A percentile compares a stretch with the other conserved stretches of the same genome.
Evolutionary conservation across 768 basidiomycete genomes (phyloP).

Genomic region (Phanerochaete sordida): DNA sequence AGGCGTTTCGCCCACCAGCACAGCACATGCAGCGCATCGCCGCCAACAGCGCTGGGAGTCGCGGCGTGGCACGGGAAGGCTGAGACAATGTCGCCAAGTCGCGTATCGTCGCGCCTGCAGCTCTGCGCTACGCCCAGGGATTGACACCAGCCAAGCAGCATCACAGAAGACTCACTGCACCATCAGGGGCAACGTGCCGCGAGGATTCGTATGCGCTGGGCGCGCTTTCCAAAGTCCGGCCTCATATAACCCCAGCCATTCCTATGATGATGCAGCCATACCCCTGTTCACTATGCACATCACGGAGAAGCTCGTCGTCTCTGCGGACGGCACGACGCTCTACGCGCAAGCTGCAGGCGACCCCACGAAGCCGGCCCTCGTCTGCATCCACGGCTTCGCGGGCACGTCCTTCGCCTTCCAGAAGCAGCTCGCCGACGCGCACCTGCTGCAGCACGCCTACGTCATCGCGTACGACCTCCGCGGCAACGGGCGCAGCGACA

Average conservation of each 20-base stretch:
- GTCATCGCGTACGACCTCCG: slow-evolving; percentile 31
- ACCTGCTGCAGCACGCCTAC: slow-evolving; percentile 26
- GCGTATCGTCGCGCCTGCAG: no score
- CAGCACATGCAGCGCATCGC: no score
- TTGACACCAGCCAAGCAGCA: no score
- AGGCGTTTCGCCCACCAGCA: no score
- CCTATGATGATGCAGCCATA: background rate
- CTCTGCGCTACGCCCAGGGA: no score
- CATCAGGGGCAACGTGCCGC: no score
- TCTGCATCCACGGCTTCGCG: slow-evolving; percentile 41
- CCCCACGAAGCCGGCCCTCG: slow-evolving; percentile 32
- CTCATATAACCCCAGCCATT: background rate
- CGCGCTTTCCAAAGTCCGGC: background rate
- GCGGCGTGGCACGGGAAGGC: no score
- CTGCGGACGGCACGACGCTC: slow-evolving; percentile 38
- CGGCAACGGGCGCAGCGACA: slow-evolving; percentile 28
- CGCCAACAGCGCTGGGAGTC: no score
- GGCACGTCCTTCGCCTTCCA: slow-evolving; percentile 35
- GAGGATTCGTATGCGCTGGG: no score
- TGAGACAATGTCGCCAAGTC: no score
- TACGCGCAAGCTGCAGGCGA: slow-evolving; percentile 39
- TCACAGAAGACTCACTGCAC: no score
- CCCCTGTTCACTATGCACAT: background rate
- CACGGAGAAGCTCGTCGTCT: slow-evolving; percentile 17
- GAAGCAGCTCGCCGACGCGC: slow-evolving; percentile 31